Evolutionary conservation across 2,329 filamentous ascomycete genomes (phyloP).

Genomic region (Truncatella angustata): DNA sequence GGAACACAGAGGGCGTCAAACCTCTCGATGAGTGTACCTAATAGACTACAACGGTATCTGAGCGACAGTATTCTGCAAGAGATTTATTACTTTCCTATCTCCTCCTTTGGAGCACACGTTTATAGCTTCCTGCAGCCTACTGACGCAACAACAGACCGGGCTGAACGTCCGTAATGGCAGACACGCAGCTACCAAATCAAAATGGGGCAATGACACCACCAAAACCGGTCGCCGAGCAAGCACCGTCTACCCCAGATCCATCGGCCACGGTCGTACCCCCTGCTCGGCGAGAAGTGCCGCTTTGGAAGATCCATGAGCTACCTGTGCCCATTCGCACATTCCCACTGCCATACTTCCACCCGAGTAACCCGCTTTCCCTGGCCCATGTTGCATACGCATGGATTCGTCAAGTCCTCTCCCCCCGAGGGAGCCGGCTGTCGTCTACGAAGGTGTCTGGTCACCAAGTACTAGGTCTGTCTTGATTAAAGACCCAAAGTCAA

Average conservation of each 20-base stretch:
- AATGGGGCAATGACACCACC: slow-evolving; percentile 1
- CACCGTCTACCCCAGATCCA: background rate
- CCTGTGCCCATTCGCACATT: slow-evolving; percentile 79
- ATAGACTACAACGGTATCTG: slow-evolving; percentile 99
- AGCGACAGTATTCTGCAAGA: slow-evolving; percentile 46
- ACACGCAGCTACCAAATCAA: slow-evolving; percentile 17
- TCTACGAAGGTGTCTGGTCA: slow-evolving; percentile 79
- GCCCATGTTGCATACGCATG: slow-evolving; percentile 78
- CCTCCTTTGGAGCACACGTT: background rate
- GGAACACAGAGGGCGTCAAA: slow-evolving; percentile 59
- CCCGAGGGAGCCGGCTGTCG: slow-evolving; percentile 59
- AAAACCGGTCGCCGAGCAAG: background rate
- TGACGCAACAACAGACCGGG: slow-evolving; percentile 35
- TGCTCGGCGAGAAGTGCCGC: slow-evolving; percentile 36
- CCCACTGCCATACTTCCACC: slow-evolving; percentile 83
- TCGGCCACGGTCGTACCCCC: background rate
- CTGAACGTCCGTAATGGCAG: slow-evolving; percentile 40
- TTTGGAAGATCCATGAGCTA: slow-evolving; percentile 76
- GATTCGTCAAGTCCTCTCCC: slow-evolving; percentile 70
- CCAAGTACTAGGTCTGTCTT: slow-evolving; percentile 78
- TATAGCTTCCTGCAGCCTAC: slow-evolving; percentile 11
- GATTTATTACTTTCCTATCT: slow-evolving; percentile 11
- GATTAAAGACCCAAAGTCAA: slow-evolving; percentile 71
- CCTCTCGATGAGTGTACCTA: slow-evolving; percentile 62
- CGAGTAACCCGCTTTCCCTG: slow-evolving; percentile 87